Conservation (phyloP, 345 rosid species). For the Linum usitatissimum region DNA sequence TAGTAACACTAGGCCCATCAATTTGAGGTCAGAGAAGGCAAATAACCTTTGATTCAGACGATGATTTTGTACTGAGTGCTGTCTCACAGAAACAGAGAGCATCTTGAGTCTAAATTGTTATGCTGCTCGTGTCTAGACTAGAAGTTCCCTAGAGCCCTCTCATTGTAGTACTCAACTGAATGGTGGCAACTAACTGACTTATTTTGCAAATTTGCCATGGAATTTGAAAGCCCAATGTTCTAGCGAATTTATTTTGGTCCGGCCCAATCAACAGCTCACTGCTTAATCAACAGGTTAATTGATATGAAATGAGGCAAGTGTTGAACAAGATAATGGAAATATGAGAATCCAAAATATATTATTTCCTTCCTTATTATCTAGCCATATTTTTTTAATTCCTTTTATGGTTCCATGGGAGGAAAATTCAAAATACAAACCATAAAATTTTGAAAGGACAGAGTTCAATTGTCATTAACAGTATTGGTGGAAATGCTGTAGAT, state of each 20-base stretch:
- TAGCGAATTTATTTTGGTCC: background rate
- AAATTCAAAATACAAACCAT: no score
- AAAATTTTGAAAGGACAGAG: no score
- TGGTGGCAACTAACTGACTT: background rate
- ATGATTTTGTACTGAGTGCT: constrained; percentile 30
- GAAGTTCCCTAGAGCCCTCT: no score
- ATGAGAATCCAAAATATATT: background rate
- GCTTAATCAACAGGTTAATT: no score
- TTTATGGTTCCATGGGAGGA: background rate
- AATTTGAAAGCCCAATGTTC: background rate
- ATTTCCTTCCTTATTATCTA: background rate
- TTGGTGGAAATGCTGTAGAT: no score
- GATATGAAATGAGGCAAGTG: no score
- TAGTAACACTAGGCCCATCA: no score
- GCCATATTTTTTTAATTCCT: background rate
- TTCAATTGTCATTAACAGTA: no score
- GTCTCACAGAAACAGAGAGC: constrained; percentile 47
- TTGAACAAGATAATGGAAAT: background rate
- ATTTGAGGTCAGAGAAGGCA: no score
- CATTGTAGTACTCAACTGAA: no score
- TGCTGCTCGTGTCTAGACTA: background rate
- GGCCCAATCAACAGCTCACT: background rate
- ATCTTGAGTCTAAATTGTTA: background rate
- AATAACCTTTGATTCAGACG: constrained; percentile 59
- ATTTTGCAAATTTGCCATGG: no score